These are phyloP conservation scores for Boletus reticuloceps DNA, from an alignment of 768 basidiomycete genomes.

Conservation along the genomic window DNA sequence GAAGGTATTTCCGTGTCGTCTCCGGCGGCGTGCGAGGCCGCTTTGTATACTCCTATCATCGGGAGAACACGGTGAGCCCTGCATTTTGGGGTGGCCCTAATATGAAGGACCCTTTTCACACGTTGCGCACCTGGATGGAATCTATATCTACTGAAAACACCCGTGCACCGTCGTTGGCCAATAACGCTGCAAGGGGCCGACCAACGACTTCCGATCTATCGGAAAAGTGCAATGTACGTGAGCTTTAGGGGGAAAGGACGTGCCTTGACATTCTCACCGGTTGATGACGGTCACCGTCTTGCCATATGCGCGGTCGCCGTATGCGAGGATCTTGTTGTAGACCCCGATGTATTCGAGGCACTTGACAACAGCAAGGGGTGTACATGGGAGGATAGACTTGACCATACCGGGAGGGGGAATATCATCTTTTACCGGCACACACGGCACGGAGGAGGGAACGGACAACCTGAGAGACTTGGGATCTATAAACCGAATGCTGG, in stretches of 20 bases:
- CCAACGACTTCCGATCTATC: conserved; percentile 94
- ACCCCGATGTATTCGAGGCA: conserved; percentile 87
- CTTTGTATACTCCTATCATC: conserved; percentile 82
- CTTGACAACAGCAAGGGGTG: conserved; percentile 95
- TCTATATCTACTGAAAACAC: conserved; percentile 96
- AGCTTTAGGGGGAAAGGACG: not conserved
- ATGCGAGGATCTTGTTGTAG: conserved; percentile 88
- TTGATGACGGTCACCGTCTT: conserved; percentile 94
- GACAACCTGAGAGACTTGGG: conserved; percentile 65
- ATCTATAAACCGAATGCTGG: conserved; percentile 90
- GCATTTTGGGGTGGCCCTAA: not conserved
- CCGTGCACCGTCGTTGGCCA: conserved; percentile 94
- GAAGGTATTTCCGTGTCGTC: conserved; percentile 63
- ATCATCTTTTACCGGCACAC: conserved; percentile 44
- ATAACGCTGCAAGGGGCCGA: conserved; percentile 89
- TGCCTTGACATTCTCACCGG: conserved; percentile 46
- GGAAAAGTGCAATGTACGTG: not conserved
- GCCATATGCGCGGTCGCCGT: conserved; percentile 94
- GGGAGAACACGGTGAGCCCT: not conserved
- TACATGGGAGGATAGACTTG: conserved; percentile 97
- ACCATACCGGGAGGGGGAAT: conserved; percentile 80
- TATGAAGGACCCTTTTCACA: not conserved
- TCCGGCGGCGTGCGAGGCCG: conserved; percentile 55
- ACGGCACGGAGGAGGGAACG: conserved; percentile 31
- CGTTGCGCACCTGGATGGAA: conserved; percentile 66